Conservation (phyloP, 352 stramenopile species). For the Globisporangium mamillatum region DNA sequence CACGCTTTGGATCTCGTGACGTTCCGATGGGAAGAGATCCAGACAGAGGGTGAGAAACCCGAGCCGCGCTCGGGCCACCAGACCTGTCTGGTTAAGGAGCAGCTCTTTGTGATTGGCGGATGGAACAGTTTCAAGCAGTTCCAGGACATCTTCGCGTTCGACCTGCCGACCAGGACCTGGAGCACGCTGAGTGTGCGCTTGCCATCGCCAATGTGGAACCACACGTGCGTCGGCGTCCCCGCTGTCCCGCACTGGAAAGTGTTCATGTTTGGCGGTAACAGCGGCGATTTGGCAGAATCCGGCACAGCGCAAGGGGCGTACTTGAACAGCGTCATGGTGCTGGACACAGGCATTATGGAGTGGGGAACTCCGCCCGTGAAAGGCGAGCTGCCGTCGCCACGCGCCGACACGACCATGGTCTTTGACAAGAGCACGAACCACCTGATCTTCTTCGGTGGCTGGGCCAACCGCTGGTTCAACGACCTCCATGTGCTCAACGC, state of each 20-base stretch:
- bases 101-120: slow-evolving; percentile 93
- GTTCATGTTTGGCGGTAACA: slow-evolving; percentile 97
- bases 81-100: slow-evolving; percentile 85
- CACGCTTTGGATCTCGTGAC: slow-evolving; percentile 89
- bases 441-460: slow-evolving; percentile 95
- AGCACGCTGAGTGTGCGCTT: slow-evolving; percentile 55
- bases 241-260: slow-evolving; percentile 97
- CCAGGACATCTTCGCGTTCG: slow-evolving; percentile 94
- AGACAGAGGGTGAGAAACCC: slow-evolving; percentile 86
- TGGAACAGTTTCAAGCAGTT: slow-evolving; percentile 97
- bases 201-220: slow-evolving; percentile 90
- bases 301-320: slow-evolving; percentile 86
- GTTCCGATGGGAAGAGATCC: slow-evolving; percentile 90
- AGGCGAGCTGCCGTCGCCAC: slow-evolving; percentile 80
- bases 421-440: slow-evolving; percentile 90
- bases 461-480: slow-evolving; percentile 95
- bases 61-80: slow-evolving; percentile 93
- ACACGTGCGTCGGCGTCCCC: slow-evolving; percentile 91
- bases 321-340: slow-evolving; percentile 87
- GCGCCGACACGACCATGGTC: slow-evolving; percentile 92
- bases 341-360: slow-evolving; percentile 90
- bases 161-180: slow-evolving; percentile 87
- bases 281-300: slow-evolving; percentile 88
- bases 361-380: slow-evolving; percentile 64
- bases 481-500: slow-evolving; percentile 93